phyloP scores from a whole-genome alignment of 2,329 filamentous ascomycete species.

The Rhynchosporium agropyri region DNA sequence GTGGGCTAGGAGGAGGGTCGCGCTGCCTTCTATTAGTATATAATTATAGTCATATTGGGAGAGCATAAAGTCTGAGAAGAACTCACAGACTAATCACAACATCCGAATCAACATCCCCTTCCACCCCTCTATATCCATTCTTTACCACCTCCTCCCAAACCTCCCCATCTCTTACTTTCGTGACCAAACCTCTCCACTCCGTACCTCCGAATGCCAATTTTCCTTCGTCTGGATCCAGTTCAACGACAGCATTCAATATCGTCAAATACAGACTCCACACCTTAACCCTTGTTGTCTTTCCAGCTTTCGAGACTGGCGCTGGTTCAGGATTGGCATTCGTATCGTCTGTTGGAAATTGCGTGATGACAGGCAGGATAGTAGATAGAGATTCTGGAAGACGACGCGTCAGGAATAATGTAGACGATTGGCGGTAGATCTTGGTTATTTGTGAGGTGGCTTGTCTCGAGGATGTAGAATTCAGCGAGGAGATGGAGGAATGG shows the following conservation, averaged over 20 bases:
- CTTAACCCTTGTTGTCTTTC: conserved; percentile 83
- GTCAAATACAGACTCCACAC: conserved; percentile 98
- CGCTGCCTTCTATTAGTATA: conserved; percentile 54
- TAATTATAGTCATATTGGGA: conserved; percentile 6
- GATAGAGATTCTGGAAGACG: conserved; percentile 87
- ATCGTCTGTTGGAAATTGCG: conserved; percentile 48
- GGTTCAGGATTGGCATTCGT: conserved; percentile 46
- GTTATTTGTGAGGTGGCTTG: conserved; percentile 74
- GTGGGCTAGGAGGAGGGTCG: conserved; percentile 88
- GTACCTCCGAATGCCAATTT: conserved; percentile 84
- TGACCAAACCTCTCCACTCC: conserved; percentile 80
- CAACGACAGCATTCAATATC: conserved; percentile 86
- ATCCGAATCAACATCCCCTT: conserved; percentile 91
- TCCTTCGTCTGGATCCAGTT: conserved; percentile 86
- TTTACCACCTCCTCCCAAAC: conserved; percentile 94
- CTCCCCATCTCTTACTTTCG: conserved; percentile 82
- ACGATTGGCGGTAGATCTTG: conserved; percentile 91
- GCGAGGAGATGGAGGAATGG: conserved; percentile 70
- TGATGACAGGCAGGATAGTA: conserved; percentile 81
- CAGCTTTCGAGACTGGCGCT: conserved; percentile 75
- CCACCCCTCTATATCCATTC: conserved; percentile 83
- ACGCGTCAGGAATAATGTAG: conserved; percentile 91
- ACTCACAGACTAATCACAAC: conserved; percentile 85
- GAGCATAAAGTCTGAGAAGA: background rate
- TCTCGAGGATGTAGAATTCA: conserved; percentile 62